These are phyloP conservation scores for Syncephalastrum monosporum DNA, from an alignment of 371 early-diverging fungal species.

Conservation along the genomic window DNA sequence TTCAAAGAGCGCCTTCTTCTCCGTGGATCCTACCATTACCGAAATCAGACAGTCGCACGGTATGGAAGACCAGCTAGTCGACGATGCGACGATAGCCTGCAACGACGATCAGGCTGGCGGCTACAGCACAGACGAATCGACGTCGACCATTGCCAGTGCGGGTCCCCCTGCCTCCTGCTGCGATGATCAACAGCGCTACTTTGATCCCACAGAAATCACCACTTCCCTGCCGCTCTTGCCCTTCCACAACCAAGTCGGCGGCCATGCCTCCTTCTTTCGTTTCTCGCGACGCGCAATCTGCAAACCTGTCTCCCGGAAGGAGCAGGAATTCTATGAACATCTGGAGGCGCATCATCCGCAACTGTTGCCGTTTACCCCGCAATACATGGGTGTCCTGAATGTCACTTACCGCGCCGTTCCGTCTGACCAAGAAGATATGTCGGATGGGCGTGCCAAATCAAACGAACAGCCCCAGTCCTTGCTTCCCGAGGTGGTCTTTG, in stretches of 20 bases:
- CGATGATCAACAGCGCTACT: constrained; percentile 19
- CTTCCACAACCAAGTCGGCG: constrained; percentile 48
- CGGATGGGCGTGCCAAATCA: constrained; percentile 16
- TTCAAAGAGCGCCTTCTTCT: too few species aligned
- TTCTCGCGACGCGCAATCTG: constrained; percentile 49
- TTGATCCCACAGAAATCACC: constrained; percentile 56
- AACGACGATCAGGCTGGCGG: too few species aligned
- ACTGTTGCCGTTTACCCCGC: constrained; percentile 83
- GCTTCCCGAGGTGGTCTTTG: constrained; percentile 73
- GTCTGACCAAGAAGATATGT: constrained; percentile 14
- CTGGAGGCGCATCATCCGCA: constrained; percentile 77
- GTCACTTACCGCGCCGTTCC: constrained; percentile 70
- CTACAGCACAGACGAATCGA: too few species aligned
- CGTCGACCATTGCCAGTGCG: too few species aligned
- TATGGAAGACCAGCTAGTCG: too few species aligned
- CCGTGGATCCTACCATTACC: too few species aligned
- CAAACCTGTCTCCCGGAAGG: constrained; percentile 71
- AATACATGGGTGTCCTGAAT: constrained; percentile 91
- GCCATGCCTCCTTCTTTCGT: constrained; percentile 47
- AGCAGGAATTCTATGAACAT: constrained; percentile 88
- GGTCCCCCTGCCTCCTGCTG: too few species aligned
- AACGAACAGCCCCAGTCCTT: constrained; percentile 10
- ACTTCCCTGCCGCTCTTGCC: constrained; percentile 57
- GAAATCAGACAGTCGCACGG: too few species aligned
- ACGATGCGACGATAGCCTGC: too few species aligned